A percentile compares a stretch with the other conserved stretches of the same genome.
phyloP scores from a whole-genome alignment of 1,284 basidiomycete genomes.

The Hypsizygus ulmarius region DNA sequence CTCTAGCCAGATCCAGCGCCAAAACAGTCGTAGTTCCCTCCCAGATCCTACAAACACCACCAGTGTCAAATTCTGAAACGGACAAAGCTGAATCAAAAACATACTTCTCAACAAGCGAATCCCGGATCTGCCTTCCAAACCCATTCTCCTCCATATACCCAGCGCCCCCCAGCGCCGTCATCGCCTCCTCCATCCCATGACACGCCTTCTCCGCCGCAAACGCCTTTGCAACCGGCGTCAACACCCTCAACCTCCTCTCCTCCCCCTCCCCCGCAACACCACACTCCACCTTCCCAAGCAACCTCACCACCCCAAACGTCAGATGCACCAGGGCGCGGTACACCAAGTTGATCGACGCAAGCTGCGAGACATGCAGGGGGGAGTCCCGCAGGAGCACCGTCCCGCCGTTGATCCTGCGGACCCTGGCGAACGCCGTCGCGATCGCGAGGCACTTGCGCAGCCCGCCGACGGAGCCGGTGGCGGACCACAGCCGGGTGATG shows the following conservation, averaged over 20 bases:
- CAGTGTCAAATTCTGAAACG: not conserved
- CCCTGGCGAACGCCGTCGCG: slow-evolving; percentile 59
- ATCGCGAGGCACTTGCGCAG: slow-evolving; percentile 65
- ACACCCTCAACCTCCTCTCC: slow-evolving; percentile 52
- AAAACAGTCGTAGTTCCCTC: slow-evolving; percentile 74
- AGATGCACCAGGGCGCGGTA: slow-evolving; percentile 70
- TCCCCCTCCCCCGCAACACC: slow-evolving; percentile 49
- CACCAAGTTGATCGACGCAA: slow-evolving; percentile 56
- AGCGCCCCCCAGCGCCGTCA: slow-evolving; percentile 73
- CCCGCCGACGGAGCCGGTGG: slow-evolving; percentile 54
- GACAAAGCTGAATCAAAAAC: not conserved
- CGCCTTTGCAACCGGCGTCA: slow-evolving; percentile 73
- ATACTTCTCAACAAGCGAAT: slow-evolving; percentile 68
- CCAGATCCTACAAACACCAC: slow-evolving; percentile 57
- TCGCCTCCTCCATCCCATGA: slow-evolving; percentile 68
- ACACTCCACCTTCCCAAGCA: slow-evolving; percentile 66
- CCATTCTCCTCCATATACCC: slow-evolving; percentile 84
- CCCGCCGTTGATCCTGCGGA: slow-evolving; percentile 52
- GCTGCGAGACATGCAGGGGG: slow-evolving; percentile 60
- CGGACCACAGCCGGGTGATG: slow-evolving; percentile 73
- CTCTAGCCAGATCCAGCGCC: slow-evolving; percentile 63
- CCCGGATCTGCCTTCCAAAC: slow-evolving; percentile 55
- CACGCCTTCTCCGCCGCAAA: slow-evolving; percentile 67
- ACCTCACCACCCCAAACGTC: slow-evolving; percentile 51
- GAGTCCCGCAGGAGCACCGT: slow-evolving; percentile 49